A percentile compares a stretch with the other conserved stretches of the same genome.
phyloP scores from a whole-genome alignment of 257 asterid species.

The Cynanchum wilfordii region DNA sequence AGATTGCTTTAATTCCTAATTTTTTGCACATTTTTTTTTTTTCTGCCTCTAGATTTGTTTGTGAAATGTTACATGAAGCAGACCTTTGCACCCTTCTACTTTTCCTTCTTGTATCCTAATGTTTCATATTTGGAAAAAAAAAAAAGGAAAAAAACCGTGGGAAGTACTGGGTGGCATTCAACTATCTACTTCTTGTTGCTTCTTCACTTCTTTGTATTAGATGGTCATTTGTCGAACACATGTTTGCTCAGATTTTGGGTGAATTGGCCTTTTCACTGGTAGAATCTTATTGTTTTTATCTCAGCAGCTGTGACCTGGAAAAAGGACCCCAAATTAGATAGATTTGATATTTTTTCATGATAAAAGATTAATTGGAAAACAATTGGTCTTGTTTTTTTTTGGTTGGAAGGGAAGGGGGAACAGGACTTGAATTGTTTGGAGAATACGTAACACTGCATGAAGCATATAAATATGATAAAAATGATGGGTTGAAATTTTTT shows the following conservation, averaged over 20 bases:
- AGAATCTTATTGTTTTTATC: not conserved
- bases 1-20: not conserved
- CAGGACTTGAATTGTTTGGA: not conserved
- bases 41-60: not conserved
- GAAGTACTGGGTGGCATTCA: not conserved
- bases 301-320: not conserved
- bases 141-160: not conserved
- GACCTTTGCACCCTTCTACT: not conserved
- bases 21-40: not conserved
- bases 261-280: not conserved
- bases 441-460: not conserved
- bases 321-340: not conserved
- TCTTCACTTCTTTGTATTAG: not conserved
- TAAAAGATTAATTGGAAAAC: not conserved
- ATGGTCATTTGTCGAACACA: not conserved
- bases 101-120: not conserved
- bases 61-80: not conserved
- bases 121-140: not conserved
- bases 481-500: not conserved
- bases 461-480: not conserved
- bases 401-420: no score
- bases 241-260: not conserved
- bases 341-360: not conserved
- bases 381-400: no score
- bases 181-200: not conserved